Percentiles rank a stretch among this genome's conserved stretches.
These are phyloP conservation scores for Cyberlindnera euphorbiiphila DNA, from an alignment of 805 yeast genomes.

Conservation along the genomic window DNA sequence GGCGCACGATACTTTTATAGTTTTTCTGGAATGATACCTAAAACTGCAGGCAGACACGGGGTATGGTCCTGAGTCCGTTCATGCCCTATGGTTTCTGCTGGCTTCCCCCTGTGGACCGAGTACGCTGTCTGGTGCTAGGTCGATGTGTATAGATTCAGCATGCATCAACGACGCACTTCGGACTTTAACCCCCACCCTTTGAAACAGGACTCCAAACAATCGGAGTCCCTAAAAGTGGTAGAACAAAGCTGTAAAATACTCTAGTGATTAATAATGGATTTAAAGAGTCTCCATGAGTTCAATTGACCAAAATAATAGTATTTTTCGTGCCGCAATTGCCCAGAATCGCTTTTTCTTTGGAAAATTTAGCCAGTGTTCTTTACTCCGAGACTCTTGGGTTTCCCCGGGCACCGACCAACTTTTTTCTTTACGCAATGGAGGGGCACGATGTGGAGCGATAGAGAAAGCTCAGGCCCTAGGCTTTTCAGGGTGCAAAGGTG, in stretches of 20 bases:
- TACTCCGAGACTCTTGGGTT: conserved; percentile 4
- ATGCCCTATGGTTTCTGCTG: too few relatives aligned
- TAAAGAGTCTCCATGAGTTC: not conserved
- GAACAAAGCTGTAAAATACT: not conserved
- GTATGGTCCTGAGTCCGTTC: too few relatives aligned
- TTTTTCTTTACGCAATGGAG: conserved; percentile 17
- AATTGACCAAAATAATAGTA: not conserved
- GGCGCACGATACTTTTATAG: too few relatives aligned
- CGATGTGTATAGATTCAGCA: not conserved
- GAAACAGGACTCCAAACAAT: conserved; percentile 1
- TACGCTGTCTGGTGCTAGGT: not conserved
- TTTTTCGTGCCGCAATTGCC: not conserved
- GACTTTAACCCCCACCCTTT: conserved; percentile 10
- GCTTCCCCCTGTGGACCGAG: not conserved
- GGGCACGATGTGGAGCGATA: conserved; percentile 21
- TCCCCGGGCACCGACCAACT: conserved; percentile 1
- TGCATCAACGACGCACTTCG: conserved; percentile 14
- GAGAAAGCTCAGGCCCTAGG: too few relatives aligned
- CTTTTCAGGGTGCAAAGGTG: conserved; percentile 8
- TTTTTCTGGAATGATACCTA: too few relatives aligned
- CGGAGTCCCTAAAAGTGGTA: conserved; percentile 6
- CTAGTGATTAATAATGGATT: too few relatives aligned
- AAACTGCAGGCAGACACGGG: too few relatives aligned
- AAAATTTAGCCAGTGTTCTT: conserved; percentile 4
- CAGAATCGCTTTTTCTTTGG: not conserved